Evolutionary conservation across 441 rosid genomes (phyloP), one percentile per base, ranked within the genome.

Genomic region (Oxalis stricta): DNA sequence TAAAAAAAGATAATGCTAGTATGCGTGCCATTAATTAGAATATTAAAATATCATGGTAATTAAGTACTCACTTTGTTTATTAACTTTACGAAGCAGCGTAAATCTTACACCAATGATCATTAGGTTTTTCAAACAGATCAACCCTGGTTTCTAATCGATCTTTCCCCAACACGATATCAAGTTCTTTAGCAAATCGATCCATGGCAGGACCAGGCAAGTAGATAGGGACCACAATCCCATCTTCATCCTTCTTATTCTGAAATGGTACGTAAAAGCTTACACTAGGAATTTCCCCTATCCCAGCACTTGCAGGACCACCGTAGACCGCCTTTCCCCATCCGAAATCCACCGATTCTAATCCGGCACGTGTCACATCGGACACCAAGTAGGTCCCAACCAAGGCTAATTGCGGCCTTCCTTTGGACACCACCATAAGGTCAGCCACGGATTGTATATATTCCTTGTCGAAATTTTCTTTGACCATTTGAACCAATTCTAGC

Each of bases 251-350:
- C 5, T 41, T 59, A 0, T 68, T 61, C 58, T 38, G 33, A 38
- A 19, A 30, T 0, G 56, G 30, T 18, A 59, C 29, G 8, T 17
- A 50, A 48, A 54, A 60, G 41, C 76, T 61, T 0, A 44, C 33
- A 4, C 60, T 68, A 0, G 61, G 70, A 26, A 61, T 35, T 0
- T 47, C 65, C 30, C 19, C 52, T 2, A 63, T 55, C 0, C 60
- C 50, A 3, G 72, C 69, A 2, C 16, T 58, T 0, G 60, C 73
- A 0, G 64, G 53, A 0, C 94, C 82, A 0, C 63, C 60, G 1
- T 57, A 68, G 1, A 19, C 40, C 0, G 69, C 57, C 49, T 53
- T 59, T 0, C 76, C 79, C 72, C 71, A 75, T 10, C 79, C 71
- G 5, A 60, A 65, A 38, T 75, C 76, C 2, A 72, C 64, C 22